Percentiles rank a stretch among this genome's conserved stretches.
Evolutionary conservation across 495 filamentous ascomycete species (phyloP).

Genomic region (Geopyxis carbonaria): DNA sequence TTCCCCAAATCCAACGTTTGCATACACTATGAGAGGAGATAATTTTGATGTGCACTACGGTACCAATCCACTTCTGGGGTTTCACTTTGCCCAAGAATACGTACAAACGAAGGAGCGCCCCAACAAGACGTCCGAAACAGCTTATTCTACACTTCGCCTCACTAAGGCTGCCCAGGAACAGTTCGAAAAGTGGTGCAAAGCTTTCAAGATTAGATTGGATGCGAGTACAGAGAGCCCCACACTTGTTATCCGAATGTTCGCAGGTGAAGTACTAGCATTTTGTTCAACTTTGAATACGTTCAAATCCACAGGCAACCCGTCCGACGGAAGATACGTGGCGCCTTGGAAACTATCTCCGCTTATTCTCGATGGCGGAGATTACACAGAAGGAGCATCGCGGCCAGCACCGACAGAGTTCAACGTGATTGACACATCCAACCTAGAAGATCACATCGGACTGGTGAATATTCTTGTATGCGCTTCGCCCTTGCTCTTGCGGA

Average conservation of each 20-base stretch:
- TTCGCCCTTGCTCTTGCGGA: conserved; percentile 30
- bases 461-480: conserved; percentile 35
- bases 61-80: conserved; percentile 31
- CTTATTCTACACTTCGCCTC: too few relatives aligned
- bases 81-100: conserved; percentile 24
- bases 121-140: too few relatives aligned
- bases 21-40: conserved; percentile 10
- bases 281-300: conserved; percentile 29
- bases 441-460: conserved; percentile 33
- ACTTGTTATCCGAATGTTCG: conserved; percentile 31
- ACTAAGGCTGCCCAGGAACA: conserved; percentile 13
- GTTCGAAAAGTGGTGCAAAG: conserved; percentile 24
- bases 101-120: conserved; percentile 4
- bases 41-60: conserved; percentile 28
- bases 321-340: conserved; percentile 24
- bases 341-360: conserved; percentile 23
- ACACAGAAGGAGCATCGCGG: conserved; percentile 16
- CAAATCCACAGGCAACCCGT: conserved; percentile 10
- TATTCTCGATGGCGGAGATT: conserved; percentile 28
- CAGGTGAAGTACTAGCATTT: conserved; percentile 31
- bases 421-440: conserved; percentile 42
- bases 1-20: conserved; percentile 29
- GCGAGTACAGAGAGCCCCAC: too few relatives aligned
- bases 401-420: conserved; percentile 35
- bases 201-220: conserved; percentile 16